Conservation (phyloP, 495 filamentous ascomycete genomes). For the Aspergillus kassunensis region DNA sequence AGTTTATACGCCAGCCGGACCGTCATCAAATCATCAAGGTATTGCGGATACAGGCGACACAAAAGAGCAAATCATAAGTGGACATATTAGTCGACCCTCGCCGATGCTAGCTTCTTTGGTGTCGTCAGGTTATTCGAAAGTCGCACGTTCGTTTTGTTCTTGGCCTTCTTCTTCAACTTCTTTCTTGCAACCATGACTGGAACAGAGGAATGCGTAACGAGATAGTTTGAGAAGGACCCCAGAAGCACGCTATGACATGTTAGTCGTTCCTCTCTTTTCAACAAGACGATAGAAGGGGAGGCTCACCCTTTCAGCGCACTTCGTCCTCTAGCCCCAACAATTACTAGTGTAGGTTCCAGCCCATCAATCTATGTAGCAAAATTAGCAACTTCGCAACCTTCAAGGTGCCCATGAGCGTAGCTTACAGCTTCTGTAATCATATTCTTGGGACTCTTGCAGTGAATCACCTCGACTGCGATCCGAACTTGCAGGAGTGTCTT, state of each 20-base stretch:
- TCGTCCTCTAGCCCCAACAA: constrained; percentile 83
- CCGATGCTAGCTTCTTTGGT: constrained; percentile 59
- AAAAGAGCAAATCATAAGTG: too few species aligned
- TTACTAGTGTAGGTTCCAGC: constrained; percentile 85
- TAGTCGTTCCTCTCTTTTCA: background rate
- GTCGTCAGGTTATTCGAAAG: constrained; percentile 68
- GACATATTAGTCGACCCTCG: constrained; percentile 69
- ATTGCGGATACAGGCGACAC: too few species aligned
- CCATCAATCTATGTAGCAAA: constrained; percentile 66
- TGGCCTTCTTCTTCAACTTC: constrained; percentile 69
- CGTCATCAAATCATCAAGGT: constrained; percentile 4
- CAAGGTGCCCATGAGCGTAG: background rate
- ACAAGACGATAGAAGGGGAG: background rate
- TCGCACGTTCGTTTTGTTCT: constrained; percentile 59
- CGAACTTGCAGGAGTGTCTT: constrained; percentile 89
- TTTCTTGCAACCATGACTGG: constrained; percentile 91
- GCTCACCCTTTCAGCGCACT: constrained; percentile 89
- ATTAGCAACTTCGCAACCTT: constrained; percentile 10
- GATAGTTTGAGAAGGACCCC: constrained; percentile 94
- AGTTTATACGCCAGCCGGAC: constrained; percentile 8
- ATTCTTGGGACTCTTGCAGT: constrained; percentile 93
- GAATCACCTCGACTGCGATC: constrained; percentile 90
- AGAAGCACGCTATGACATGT: constrained; percentile 66
- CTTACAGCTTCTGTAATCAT: constrained; percentile 74
- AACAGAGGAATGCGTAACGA: constrained; percentile 93